phyloP scores from a whole-genome alignment of 495 filamentous ascomycete species.

The Recurvomyces mirabilis region DNA sequence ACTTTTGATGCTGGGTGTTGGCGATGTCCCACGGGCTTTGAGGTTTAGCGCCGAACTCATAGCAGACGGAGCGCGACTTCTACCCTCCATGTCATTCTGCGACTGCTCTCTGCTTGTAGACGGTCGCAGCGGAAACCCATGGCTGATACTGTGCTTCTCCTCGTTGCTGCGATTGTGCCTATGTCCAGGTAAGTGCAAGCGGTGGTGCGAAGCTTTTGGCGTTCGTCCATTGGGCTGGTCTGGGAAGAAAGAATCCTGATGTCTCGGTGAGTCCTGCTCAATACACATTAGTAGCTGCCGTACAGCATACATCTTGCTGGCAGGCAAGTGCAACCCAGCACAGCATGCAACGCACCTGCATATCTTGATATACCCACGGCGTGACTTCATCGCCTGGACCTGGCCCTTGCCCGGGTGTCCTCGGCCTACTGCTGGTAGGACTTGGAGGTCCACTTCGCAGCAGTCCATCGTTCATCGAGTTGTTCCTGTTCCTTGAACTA shows the following conservation, averaged over 20 bases:
- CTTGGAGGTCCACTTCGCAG: conserved; percentile 46
- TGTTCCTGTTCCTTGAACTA: conserved; percentile 59
- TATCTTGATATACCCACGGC: conserved; percentile 89
- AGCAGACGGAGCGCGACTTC: conserved; percentile 28
- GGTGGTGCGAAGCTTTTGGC: conserved; percentile 35
- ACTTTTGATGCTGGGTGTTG: conserved; percentile 49
- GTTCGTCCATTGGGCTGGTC: conserved; percentile 13
- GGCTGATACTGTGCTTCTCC: conserved; percentile 45
- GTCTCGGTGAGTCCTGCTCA: background rate
- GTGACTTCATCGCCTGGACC: conserved; percentile 86
- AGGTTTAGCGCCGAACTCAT: conserved; percentile 41
- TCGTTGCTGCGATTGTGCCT: conserved; percentile 60
- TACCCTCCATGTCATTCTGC: conserved; percentile 38
- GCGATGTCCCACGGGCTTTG: conserved; percentile 55
- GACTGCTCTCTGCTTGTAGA: conserved; percentile 62
- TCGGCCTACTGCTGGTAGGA: conserved; percentile 45
- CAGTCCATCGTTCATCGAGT: conserved; percentile 53
- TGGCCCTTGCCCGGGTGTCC: conserved; percentile 55
- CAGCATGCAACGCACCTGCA: too few relatives aligned
- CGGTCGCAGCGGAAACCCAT: conserved; percentile 43
- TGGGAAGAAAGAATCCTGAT: conserved; percentile 12
- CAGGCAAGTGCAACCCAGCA: background rate
- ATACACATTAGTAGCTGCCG: conserved; percentile 4
- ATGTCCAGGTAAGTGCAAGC: conserved; percentile 62
- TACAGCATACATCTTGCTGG: background rate